Evolutionary conservation across 257 asterid genomes (phyloP).

Genomic region (Lithospermum erythrorhizon): DNA sequence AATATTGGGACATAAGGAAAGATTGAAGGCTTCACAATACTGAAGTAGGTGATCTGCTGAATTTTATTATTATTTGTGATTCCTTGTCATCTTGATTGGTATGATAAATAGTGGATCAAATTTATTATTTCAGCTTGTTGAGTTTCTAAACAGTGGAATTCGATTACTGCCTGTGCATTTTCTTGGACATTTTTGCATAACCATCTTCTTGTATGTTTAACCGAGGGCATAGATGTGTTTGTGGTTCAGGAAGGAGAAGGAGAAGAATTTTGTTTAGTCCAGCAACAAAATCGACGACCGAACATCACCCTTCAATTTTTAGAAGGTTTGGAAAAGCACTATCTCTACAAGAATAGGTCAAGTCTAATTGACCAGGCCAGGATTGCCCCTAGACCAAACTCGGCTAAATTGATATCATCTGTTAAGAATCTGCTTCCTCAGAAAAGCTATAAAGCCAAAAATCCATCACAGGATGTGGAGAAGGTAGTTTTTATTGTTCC

Average conservation of each 20-base stretch:
- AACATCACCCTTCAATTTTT: constrained; percentile 75
- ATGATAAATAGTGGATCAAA: neutral
- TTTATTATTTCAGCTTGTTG: neutral
- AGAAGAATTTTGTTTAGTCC: constrained; percentile 58
- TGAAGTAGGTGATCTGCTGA: too few relatives aligned
- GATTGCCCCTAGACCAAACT: constrained; percentile 88
- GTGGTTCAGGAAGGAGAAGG: constrained; percentile 40
- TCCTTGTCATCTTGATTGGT: neutral
- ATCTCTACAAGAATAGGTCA: constrained; percentile 49
- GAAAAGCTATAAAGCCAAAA: constrained; percentile 58
- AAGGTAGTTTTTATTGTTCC: constrained; percentile 69
- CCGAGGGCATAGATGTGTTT: neutral
- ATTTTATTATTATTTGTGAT: too few relatives aligned
- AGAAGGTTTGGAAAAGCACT: constrained; percentile 40
- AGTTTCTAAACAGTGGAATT: neutral
- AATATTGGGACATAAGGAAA: too few relatives aligned
- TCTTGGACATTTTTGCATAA: neutral
- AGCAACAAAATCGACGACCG: constrained; percentile 49
- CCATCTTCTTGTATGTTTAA: neutral
- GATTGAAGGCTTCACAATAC: too few relatives aligned
- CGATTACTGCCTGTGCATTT: neutral
- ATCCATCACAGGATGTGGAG: constrained; percentile 49
- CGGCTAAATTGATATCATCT: constrained; percentile 66
- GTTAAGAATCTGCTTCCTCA: constrained; percentile 75
- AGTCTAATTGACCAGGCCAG: too few relatives aligned